A percentile compares a stretch with the other conserved stretches of the same genome.
These are phyloP conservation scores for Xylariales sp. DNA, from an alignment of 2,329 filamentous ascomycete genomes.

Conservation along the genomic window DNA sequence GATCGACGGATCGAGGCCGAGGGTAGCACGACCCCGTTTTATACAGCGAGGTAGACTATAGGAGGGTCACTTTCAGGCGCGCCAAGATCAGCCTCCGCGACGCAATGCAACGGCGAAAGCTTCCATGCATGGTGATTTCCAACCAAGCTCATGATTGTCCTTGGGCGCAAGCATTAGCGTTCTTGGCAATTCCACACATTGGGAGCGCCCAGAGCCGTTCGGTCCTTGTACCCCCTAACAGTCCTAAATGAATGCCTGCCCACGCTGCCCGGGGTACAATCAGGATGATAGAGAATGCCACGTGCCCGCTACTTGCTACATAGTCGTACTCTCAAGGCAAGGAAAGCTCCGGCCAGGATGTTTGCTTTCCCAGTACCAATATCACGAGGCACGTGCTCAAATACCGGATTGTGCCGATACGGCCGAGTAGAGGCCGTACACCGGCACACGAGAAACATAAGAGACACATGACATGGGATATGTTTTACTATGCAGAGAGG, in stretches of 20 bases:
- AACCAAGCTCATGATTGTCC: conserved; percentile 26
- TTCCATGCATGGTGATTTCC: conserved; percentile 27
- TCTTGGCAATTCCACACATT: conserved; percentile 30
- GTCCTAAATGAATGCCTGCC: neutral
- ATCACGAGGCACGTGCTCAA: conserved; percentile 16
- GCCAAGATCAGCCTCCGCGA: conserved; percentile 27
- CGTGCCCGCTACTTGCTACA: conserved; percentile 7
- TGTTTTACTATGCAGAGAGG: neutral
- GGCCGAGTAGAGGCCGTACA: neutral
- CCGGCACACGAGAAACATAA: too few relatives aligned
- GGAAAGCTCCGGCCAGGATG: neutral
- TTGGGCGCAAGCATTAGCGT: conserved; percentile 3
- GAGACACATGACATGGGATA: neutral
- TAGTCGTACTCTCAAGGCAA: neutral
- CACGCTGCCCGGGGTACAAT: conserved; percentile 18
- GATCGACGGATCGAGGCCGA: neutral
- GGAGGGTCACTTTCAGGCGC: conserved; percentile 8
- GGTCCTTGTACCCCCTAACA: neutral
- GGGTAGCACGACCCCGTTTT: conserved; percentile 22
- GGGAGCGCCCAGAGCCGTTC: neutral
- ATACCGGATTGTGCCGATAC: neutral
- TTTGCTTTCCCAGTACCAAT: neutral
- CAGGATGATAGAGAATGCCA: conserved; percentile 19
- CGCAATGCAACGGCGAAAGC: conserved; percentile 22
- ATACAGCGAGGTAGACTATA: conserved; percentile 11